Base-by-base conservation (phyloP, 805 yeast genomes). In the Barnettozyma salicaria region DNA sequence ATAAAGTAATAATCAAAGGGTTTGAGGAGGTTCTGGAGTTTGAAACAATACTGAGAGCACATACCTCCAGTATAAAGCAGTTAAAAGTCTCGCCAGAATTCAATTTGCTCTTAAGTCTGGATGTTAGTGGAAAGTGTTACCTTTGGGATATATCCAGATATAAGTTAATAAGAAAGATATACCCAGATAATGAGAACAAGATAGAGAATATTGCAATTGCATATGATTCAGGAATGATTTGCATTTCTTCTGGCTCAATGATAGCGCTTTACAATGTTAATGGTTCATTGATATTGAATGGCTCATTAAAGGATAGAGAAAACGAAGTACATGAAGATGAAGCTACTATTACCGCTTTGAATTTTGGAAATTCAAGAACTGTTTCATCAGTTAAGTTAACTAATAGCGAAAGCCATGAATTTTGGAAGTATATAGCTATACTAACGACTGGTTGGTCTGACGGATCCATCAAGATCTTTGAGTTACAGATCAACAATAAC, bases 61-160 rank as follows among this genome's bases (percentile, higher is more conserved):
- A 84, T 57, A 52, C 68, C 1, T 41, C 62, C 6, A 53, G 61
- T 0, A 64, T 84, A 4, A 59, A 50, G 12, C 63, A 65, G n/a
- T 50, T 86, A 19, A 59, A 62, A 26, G 64, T 67, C 22, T 70
- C 79, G 19, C 60, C 67, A 7, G 70, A 75, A 28, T 80, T 67
- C 50, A 76, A 79, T 36, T 54, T 70, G 4, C 62, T 80, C 8
- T 42, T 80, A 10, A 72, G 80, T 42, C 55, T 74, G 18, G 87
- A 81, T 51, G 47, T 37, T 1, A 60, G 54, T 7, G 90, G 94
- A 1, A 55, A 55, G 3, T 72, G 77, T 3, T 67, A 68, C 14
- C 44, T 78, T 4, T 85, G 95, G 90, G 86, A 85, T 48, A 46
- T 76, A 27, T 67, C 76, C 2, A 53, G 78, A 21, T 65, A 64